Base-by-base conservation (phyloP, 2,329 filamentous ascomycete species). In the Rutstroemia sp. region DNA sequence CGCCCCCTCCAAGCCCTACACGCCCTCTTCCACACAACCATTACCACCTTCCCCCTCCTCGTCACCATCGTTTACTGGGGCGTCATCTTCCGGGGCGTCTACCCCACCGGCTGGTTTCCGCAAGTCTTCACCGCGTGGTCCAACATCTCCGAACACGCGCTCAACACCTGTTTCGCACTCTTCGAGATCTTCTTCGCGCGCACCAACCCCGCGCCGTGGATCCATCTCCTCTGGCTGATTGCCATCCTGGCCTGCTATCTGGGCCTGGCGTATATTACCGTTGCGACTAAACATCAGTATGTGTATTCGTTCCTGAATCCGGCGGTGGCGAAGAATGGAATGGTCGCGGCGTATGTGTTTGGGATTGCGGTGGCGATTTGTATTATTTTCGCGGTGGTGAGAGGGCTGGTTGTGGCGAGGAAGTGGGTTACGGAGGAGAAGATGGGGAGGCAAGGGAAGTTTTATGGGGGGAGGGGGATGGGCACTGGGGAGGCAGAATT, bases 291-390 rank as follows among this genome's bases (percentile, higher is more conserved):
- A 69, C 81, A 81, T 2, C 89, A 86, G 68, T 95, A 92, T 70
- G 79, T 87, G 0, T 95, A 95, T 73, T 69, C 66, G 57, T 95
- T 95, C 72, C 78, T 95, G n/a, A 78, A 95, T 68, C 77, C 83
- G 1, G 30, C 44, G 56, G 62, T 2, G 51, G 62, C 7, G 58
- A 60, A 5, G 57, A 57, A 62, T 21, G 57, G 54, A 0, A 48
- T 48, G 6, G 63, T 67, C 2, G 64, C 59, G 0, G 65, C 54
- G 25, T 67, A 67, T 53, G 60, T 65, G 0, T 62, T 66, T 46
- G 67, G 66, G 1, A 68, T 69, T 38, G 64, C 64, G 8, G 58
- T 57, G 4, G 65, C 48, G 7, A 67, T 67, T 16, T 44, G 61
- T 8, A 14, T 68, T 3, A 58, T 69, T 17, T 67, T 68, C 17